phyloP scores from a whole-genome alignment of 805 yeast species.

The Kodamaea hsintzibuensis region DNA sequence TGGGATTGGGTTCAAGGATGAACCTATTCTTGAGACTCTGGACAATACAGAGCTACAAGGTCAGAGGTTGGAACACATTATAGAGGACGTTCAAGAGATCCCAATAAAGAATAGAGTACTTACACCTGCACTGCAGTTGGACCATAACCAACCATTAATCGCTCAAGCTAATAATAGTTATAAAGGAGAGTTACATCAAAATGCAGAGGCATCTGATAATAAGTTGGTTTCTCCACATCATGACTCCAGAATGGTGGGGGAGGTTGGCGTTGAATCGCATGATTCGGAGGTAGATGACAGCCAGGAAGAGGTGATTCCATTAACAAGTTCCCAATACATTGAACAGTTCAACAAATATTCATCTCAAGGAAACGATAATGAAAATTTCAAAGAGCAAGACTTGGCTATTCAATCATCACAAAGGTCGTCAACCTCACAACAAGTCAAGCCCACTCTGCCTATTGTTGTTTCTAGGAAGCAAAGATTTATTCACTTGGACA shows the following conservation, averaged over 20 bases:
- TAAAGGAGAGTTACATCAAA: background rate
- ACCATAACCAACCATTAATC: background rate
- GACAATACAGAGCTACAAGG: no score
- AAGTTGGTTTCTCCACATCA: no score
- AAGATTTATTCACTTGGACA: no score
- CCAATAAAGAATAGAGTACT: no score
- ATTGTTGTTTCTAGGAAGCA: no score
- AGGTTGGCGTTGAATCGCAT: background rate
- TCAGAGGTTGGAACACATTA: no score
- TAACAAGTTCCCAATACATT: slow-evolving; percentile 12
- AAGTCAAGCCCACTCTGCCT: no score
- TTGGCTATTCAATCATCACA: background rate
- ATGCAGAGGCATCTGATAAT: background rate
- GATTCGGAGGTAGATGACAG: slow-evolving; percentile 14
- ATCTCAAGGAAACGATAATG: slow-evolving; percentile 1
- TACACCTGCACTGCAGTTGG: background rate
- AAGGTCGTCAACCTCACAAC: no score
- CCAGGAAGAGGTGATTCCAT: slow-evolving; percentile 13
- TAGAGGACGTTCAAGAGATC: no score
- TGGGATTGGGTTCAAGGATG: no score
- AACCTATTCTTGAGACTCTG: background rate
- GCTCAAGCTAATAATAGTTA: background rate
- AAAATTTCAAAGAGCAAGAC: slow-evolving; percentile 9
- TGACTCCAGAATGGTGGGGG: background rate
- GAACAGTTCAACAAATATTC: background rate